A percentile compares a stretch with the other conserved stretches of the same genome.
Evolutionary conservation across 1,284 basidiomycete species (phyloP).

Genomic region (Ganoderma lingzhi): DNA sequence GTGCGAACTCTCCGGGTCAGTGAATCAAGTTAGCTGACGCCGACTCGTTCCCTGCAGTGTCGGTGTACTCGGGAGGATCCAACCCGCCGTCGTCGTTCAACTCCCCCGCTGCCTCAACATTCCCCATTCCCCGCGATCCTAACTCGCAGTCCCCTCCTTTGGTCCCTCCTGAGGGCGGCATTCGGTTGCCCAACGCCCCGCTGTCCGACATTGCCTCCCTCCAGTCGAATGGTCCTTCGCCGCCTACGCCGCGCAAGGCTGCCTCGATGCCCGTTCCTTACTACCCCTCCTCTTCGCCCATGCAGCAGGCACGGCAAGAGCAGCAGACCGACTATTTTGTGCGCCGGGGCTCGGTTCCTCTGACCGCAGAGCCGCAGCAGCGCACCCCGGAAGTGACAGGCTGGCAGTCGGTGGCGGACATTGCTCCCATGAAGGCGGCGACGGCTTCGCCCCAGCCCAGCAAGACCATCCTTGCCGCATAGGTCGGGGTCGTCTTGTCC

Average conservation of each 20-base stretch:
- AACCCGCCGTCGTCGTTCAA: constrained; percentile 71
- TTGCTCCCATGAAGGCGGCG: constrained; percentile 36
- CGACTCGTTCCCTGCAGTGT: constrained; percentile 51
- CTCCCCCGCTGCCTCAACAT: constrained; percentile 63
- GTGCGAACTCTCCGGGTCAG: constrained; percentile 6
- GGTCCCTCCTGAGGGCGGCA: constrained; percentile 56
- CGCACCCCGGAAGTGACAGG: constrained; percentile 49
- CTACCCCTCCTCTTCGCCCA: constrained; percentile 35
- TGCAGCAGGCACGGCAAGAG: constrained; percentile 28
- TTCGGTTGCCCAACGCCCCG: constrained; percentile 74
- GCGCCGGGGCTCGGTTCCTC: constrained; percentile 42
- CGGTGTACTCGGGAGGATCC: constrained; percentile 69
- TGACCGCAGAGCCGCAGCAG: constrained; percentile 34
- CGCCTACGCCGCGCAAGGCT: constrained; percentile 50
- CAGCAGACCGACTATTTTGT: constrained; percentile 38
- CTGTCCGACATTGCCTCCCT: constrained; percentile 69
- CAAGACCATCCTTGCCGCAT: constrained; percentile 36
- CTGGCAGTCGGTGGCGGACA: constrained; percentile 48
- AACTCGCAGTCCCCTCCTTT: constrained; percentile 67
- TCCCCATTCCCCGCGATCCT: constrained; percentile 63
- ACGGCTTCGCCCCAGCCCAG: constrained; percentile 37
- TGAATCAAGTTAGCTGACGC: constrained; percentile 13
- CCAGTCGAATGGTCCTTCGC: constrained; percentile 37
- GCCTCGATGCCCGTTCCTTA: constrained; percentile 45
- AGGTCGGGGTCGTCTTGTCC: constrained; percentile 8